Base-by-base conservation (phyloP, 2,329 filamentous ascomycete genomes). In the Verticillium nubilum region DNA sequence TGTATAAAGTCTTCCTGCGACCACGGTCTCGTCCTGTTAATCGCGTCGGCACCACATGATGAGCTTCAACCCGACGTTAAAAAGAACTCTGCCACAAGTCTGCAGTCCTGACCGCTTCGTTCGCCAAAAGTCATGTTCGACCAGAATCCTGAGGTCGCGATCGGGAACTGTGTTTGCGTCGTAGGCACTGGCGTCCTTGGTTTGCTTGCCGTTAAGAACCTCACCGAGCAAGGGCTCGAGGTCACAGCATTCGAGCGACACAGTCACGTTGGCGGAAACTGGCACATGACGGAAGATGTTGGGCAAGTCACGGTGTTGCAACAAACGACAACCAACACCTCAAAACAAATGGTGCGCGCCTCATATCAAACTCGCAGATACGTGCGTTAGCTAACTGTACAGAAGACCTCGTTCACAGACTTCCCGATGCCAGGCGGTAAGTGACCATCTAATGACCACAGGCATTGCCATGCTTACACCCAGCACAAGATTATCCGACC, bases 341-440 rank as follows among this genome's bases (percentile, higher is more conserved):
- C 61, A 0, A 61, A 59, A 19, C 57, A 63, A n/a, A 28, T 15
- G 5, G 61, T 63, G 29, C n/a, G 56, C 23, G 23, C 6, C 15
- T 2, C 33, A 17, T 52, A 54, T 15, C 53, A 52, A 23, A 10
- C 26, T 27, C 4, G n/a, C n/a, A n/a, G n/a, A n/a, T n/a, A n/a
- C n/a, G 4, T 13, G 23, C 17, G 7, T 4, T 52, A 23, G 10
- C 42, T 58, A n/a, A 58, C 27, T 4, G 42, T 6, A 7, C 13
- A 4, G 2, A 3, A 61, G 59, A 27, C 17, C 12, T 29, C 59
- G 10, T 60, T 59, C 29, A 63, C 62, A 1, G 64, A 65, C 54
- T 65, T 61, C 56, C 74, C 76, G 1, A 75, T 78, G 61, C 70
- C 75, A 9, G 75, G 76, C 7, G 68, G 73, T 71, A 63, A 66